These are phyloP conservation scores for Anaeramoeba ignava DNA, from an alignment of 78 protist species.

Conservation along the genomic window DNA sequence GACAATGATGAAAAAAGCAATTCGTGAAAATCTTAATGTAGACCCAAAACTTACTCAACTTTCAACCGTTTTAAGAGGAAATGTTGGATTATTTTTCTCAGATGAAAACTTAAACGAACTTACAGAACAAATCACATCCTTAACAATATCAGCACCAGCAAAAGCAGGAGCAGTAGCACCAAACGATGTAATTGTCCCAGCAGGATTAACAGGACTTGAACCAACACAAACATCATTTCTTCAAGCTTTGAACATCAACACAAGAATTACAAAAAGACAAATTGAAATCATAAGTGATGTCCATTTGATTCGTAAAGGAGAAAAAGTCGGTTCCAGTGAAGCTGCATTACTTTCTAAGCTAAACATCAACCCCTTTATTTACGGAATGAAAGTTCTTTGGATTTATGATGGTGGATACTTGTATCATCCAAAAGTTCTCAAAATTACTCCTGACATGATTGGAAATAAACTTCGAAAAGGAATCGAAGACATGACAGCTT, in stretches of 20 bases:
- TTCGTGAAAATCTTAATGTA: constrained; percentile 38
- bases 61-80: constrained; percentile 46
- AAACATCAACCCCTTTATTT: constrained; percentile 91
- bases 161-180: constrained; percentile 89
- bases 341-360: constrained; percentile 90
- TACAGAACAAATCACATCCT: constrained; percentile 30
- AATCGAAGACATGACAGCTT: constrained; percentile 65
- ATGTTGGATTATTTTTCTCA: constrained; percentile 92
- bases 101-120: constrained; percentile 59
- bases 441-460: constrained; percentile 70
- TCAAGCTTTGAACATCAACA: constrained; percentile 94
- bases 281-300: constrained; percentile 86
- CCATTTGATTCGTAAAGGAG: constrained; percentile 68
- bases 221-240: constrained; percentile 95
- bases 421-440: constrained; percentile 71
- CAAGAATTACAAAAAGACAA: constrained; percentile 90
- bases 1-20: constrained; percentile 57
- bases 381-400: constrained; percentile 58
- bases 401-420: constrained; percentile 76
- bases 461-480: constrained; percentile 38
- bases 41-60: constrained; percentile 49
- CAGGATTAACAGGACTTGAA: constrained; percentile 90
- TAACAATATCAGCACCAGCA: constrained; percentile 86
- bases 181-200: constrained; percentile 70
- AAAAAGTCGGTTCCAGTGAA: constrained; percentile 88